Base-by-base conservation (phyloP, 108 stramenopile species). In the Licmophora abbreviata region DNA sequence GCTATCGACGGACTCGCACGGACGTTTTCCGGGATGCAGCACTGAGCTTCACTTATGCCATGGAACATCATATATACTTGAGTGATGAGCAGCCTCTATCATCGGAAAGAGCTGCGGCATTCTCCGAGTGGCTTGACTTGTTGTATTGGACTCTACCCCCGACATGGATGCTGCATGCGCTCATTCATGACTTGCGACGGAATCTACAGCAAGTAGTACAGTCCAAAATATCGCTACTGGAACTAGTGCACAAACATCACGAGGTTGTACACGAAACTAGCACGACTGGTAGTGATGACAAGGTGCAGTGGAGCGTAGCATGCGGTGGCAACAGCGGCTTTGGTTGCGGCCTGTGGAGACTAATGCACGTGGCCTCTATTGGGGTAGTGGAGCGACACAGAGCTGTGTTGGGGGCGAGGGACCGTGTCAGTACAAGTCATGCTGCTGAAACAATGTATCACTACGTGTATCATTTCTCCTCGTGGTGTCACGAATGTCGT, bases 301-400 rank as follows among this genome's bases (percentile, higher is more conserved):
- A 30, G 42, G 64, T n/a, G n/a, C 23, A 46, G 9, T 71, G 63
- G 63, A 71, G 69, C 27, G 29, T 33, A 5, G 58, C 69, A n/a
- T 71, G 61, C 29, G 24, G 25, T 20, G 12, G 12, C 12, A 35
- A 35, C 3, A 40, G 5, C 20, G 66, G 74, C 0, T 85, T 76
- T 50, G 58, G 76, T 14, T 81, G 79, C 45, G 84, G 84, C 18
- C 28, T 85, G 1, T 85, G 84, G 84, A 57, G 49, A 9, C 46
- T 85, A n/a, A 76, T 85, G 48, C 84, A 85, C 54, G 75, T 85
- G 35, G 34, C 73, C 37, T 68, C 73, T 12, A 57, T 81, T 4
- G 84, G 84, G 22, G 61, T 79, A 3, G 65, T 70, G 12, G 77
- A 85, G 61, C 73, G 75, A 38, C 81, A 85, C 53, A 41, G 54